A percentile compares a stretch with the other conserved stretches of the same genome.
Evolutionary conservation across 2,329 filamentous ascomycete species (phyloP).

Genomic region (Fusarium irregulare): DNA sequence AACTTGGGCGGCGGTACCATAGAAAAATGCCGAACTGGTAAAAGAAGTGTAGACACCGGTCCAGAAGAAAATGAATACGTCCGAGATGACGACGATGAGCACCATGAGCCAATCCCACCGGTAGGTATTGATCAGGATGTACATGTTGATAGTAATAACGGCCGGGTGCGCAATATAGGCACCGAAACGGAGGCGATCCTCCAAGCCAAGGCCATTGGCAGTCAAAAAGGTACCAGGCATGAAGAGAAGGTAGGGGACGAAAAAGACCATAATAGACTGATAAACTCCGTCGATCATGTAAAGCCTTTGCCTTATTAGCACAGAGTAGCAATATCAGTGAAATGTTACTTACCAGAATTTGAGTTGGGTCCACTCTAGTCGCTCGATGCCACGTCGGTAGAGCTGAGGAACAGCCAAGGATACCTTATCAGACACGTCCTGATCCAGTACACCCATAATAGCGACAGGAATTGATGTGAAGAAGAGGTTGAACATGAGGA

Average conservation of each 20-base stretch:
- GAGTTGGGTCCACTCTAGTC: conserved; percentile 92
- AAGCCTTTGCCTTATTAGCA: conserved; percentile 63
- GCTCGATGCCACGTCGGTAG: conserved; percentile 94
- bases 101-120: conserved; percentile 98
- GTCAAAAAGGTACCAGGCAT: conserved; percentile 74
- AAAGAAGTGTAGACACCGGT: conserved; percentile 82
- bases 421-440: conserved; percentile 94
- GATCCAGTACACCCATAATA: conserved; percentile 95
- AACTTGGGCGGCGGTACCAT: conserved; percentile 79
- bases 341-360: conserved; percentile 87
- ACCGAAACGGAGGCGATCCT: conserved; percentile 86
- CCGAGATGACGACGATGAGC: conserved; percentile 83
- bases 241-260: conserved; percentile 88
- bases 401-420: conserved; percentile 95
- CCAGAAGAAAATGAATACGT: conserved; percentile 93
- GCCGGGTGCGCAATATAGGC: conserved; percentile 86
- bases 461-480: conserved; percentile 97
- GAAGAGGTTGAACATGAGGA: conserved; percentile 93
- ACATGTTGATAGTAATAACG: conserved; percentile 89
- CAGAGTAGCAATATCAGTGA: not conserved
- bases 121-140: conserved; percentile 96
- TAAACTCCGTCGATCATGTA: conserved; percentile 97
- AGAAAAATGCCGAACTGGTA: conserved; percentile 69
- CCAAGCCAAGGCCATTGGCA: conserved; percentile 77
- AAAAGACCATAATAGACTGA: conserved; percentile 94